These are phyloP conservation scores for Leptomonas pyrrhocoris DNA, from an alignment of 208 protist genomes.

Conservation along the genomic window DNA sequence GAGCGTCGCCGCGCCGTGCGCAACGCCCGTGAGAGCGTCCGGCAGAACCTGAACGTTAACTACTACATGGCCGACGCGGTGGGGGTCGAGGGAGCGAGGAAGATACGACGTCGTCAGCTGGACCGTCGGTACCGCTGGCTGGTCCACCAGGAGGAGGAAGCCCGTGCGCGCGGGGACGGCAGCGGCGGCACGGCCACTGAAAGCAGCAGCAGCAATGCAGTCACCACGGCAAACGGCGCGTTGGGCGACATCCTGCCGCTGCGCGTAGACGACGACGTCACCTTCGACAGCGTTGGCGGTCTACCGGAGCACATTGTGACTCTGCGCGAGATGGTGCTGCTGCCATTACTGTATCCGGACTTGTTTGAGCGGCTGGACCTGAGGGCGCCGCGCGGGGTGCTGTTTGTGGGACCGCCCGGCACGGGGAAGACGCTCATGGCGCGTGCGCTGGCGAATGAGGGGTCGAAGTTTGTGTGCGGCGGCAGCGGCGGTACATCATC, in stretches of 20 bases:
- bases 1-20: conserved; percentile 37
- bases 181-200: conserved; percentile 1
- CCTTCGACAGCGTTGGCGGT: conserved; percentile 84
- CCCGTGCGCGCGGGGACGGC: conserved; percentile 7
- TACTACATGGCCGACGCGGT: conserved; percentile 64
- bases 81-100: conserved; percentile 25
- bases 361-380: conserved; percentile 62
- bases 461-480: conserved; percentile 73
- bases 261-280: conserved; percentile 54
- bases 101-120: conserved; percentile 23
- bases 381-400: conserved; percentile 95
- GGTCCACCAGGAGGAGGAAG: conserved; percentile 32
- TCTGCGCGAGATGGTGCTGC: conserved; percentile 84
- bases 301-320: conserved; percentile 75
- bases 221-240: conserved; percentile 23
- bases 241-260: conserved; percentile 77
- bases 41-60: conserved; percentile 70
- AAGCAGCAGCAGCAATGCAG: not conserved
- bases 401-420: conserved; percentile 99
- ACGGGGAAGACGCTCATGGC: conserved; percentile 99
- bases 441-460: conserved; percentile 98
- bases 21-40: conserved; percentile 57
- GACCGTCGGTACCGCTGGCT: conserved; percentile 47
- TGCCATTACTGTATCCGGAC: conserved; percentile 79
- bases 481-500: not conserved